Evolutionary conservation across 176 grass and related monocot species (phyloP), one percentile per base, ranked within the genome.

Genomic region (Carex scoparia): DNA sequence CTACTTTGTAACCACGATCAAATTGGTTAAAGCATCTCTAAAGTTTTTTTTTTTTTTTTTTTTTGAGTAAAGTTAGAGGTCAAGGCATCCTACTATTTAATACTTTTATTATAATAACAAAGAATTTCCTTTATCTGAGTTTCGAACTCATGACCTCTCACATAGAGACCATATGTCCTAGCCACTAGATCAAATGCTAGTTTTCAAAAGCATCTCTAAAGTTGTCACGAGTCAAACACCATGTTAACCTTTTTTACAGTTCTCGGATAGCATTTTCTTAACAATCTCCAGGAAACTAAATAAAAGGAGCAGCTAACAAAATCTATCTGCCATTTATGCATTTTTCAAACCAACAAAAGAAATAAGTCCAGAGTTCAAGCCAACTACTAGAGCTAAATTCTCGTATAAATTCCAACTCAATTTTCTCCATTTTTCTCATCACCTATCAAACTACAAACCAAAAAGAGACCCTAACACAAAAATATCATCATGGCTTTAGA

Each of bases 331-430:
- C 11, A 31, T 77, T 32, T 32, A 56, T 55, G 49, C 73, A 77
- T 32, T 56, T 77, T 77, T 77, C 73, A 77, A 77, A 77, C 73
- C 73, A 77, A 77, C 0, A 32, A 77, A 72, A 49, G 16, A 15
- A 32, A 16, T 27, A 55, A 56, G 73, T 31, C 12, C 4, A 7
- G 49, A 77, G 27, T 77, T 56, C 12, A 57, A 32, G 49, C 73
- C 73, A 77, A 77, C 73, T 28, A 56, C 73, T 27, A 56, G 7
- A 56, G 5, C 73, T 56, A 32, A 49, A 30, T 56, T 77, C 46
- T 77, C 49, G 7, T 56, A 77, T 77, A 77, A 77, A 77, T 77
- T 10, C 23, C 73, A 53, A 77, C 12, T 48, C 23, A 77, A 33
- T 77, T 32, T 8, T 9, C 28, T 4, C 51, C 28, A 35, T 35